phyloP scores from a whole-genome alignment of 2,329 filamentous ascomycete species.

The Cladophialophora carrionii region DNA sequence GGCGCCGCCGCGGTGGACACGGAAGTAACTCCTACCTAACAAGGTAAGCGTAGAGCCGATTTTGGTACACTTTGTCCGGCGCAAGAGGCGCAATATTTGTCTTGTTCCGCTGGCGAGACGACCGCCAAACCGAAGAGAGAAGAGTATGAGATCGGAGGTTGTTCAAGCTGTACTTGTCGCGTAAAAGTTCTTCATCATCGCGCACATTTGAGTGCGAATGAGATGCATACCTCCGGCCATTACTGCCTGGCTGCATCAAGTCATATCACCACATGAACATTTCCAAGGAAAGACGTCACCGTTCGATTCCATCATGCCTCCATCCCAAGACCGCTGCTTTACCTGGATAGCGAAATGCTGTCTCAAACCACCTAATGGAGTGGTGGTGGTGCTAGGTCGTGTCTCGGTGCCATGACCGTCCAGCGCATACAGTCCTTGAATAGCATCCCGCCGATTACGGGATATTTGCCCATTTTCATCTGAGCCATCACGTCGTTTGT shows the following conservation, averaged over 20 bases:
- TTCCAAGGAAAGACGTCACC: too few relatives aligned
- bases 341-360: not conserved
- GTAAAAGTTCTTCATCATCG: not conserved
- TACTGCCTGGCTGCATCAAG: too few relatives aligned
- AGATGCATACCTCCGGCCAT: too few relatives aligned
- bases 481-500: not conserved
- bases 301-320: too few relatives aligned
- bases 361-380: not conserved
- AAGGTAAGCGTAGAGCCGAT: not conserved
- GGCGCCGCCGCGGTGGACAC: not conserved
- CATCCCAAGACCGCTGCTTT: not conserved
- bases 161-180: too few relatives aligned
- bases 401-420: constrained; percentile 7
- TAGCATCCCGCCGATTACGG: constrained; percentile 11
- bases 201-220: too few relatives aligned
- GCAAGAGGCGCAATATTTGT: not conserved
- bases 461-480: constrained; percentile 1
- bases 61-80: not conserved
- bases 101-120: not conserved
- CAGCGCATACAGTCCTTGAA: constrained; percentile 21
- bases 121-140: not conserved
- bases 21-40: not conserved
- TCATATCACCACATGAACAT: too few relatives aligned
- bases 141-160: not conserved
- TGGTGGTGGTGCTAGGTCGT: not conserved